Evolutionary conservation across 805 yeast genomes (phyloP).

Genomic region (Lipomyces orientalis): DNA sequence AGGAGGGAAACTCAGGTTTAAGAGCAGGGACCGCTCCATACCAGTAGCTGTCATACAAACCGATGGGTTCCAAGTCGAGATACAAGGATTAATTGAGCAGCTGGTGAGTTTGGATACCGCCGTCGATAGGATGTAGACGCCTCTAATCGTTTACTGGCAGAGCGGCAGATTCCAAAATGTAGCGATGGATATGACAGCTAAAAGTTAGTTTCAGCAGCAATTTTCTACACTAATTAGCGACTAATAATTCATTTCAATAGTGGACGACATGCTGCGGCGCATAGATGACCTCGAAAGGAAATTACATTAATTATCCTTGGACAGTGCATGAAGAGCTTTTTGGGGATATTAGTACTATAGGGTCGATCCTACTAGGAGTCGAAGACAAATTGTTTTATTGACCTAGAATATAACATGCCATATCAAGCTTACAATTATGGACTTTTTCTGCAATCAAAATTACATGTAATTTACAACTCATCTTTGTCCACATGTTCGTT

Average conservation of each 20-base stretch:
- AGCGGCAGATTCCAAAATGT: conserved; percentile 9
- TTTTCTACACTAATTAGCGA: neutral
- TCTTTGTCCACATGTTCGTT: conserved; percentile 18
- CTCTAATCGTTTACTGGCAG: neutral
- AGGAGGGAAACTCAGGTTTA: conserved; percentile 12
- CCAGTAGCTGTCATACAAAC: conserved; percentile 34
- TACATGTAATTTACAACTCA: conserved; percentile 27
- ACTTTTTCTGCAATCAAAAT: neutral
- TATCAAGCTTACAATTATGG: neutral
- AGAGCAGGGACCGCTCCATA: conserved; percentile 14
- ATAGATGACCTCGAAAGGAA: conserved; percentile 28
- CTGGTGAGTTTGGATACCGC: conserved; percentile 14
- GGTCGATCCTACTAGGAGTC: neutral
- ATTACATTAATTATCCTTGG: neutral
- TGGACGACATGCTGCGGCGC: conserved; percentile 26
- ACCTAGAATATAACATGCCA: neutral
- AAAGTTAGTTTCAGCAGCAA: conserved; percentile 16
- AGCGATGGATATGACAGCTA: conserved; percentile 22
- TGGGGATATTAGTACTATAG: neutral
- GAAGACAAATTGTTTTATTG: neutral
- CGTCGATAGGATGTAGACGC: neutral
- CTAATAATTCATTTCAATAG: conserved; percentile 7
- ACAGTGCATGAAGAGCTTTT: neutral
- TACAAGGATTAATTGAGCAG: conserved; percentile 20
- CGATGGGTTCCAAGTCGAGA: conserved; percentile 23